Conservation (phyloP, 345 rosid species). For the Theobroma cacao region DNA sequence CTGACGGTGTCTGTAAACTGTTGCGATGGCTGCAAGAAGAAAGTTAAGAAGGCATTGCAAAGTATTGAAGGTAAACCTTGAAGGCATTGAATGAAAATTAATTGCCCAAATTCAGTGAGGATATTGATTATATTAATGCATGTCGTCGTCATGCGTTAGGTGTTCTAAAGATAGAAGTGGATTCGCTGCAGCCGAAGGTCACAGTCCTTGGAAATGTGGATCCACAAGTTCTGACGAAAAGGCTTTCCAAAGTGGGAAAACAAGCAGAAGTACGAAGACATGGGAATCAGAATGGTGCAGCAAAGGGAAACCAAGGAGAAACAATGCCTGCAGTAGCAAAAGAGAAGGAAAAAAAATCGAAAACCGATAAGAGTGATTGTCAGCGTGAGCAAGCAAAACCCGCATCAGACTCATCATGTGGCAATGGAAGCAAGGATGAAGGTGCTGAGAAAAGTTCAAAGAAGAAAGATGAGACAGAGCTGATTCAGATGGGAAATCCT, state of each 20-base stretch:
- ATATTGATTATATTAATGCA: no score
- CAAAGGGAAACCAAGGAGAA: slow-evolving; percentile 27
- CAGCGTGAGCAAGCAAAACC: slow-evolving; percentile 16
- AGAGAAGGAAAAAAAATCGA: slow-evolving; percentile 22
- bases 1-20: slow-evolving; percentile 53
- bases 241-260: slow-evolving; percentile 46
- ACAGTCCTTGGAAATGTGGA: slow-evolving; percentile 44
- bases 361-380: slow-evolving; percentile 9
- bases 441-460: slow-evolving; percentile 12
- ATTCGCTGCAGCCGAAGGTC: slow-evolving; percentile 44
- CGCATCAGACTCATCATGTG: slow-evolving; percentile 7
- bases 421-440: slow-evolving; percentile 13
- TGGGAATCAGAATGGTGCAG: slow-evolving; percentile 16
- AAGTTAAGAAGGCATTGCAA: slow-evolving; percentile 50
- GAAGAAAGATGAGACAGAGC: slow-evolving; percentile 15
- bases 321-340: not conserved
- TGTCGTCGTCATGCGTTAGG: slow-evolving; percentile 22
- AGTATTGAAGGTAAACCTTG: slow-evolving; percentile 56
- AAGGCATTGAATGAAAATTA: no score
- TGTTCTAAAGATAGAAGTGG: slow-evolving; percentile 47
- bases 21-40: slow-evolving; percentile 70
- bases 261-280: slow-evolving; percentile 44
- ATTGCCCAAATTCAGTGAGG: no score
- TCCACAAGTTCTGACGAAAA: slow-evolving; percentile 38
- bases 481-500: slow-evolving; percentile 12